phyloP scores from a whole-genome alignment of 2,329 filamentous ascomycete species.

The Dendrostoma leiphaemia region DNA sequence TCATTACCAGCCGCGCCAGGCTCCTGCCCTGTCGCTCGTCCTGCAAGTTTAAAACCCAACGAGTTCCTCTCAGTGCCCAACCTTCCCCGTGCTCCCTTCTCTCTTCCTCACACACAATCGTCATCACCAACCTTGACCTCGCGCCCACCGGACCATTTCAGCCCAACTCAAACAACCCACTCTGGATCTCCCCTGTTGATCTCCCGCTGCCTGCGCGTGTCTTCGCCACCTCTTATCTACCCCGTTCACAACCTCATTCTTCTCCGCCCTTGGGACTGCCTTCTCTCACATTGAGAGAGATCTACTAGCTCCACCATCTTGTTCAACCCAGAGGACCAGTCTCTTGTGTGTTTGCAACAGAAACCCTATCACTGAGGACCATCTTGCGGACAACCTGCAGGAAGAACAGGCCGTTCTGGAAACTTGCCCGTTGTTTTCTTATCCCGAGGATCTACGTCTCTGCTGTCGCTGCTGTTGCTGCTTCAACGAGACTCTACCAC shows the following conservation, averaged over 20 bases:
- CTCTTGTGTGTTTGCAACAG: conserved; percentile 9
- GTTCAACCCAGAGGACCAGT: background rate
- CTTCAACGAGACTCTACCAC: conserved; percentile 5
- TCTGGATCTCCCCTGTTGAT: conserved; percentile 17
- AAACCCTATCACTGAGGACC: background rate
- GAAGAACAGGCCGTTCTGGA: conserved; percentile 19
- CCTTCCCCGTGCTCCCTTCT: conserved; percentile 9
- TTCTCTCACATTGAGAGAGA: conserved; percentile 7
- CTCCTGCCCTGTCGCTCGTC: conserved; percentile 3
- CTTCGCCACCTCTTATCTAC: conserved; percentile 16
- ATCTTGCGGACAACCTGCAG: background rate
- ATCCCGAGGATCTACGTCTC: conserved; percentile 6
- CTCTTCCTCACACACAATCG: conserved; percentile 1
- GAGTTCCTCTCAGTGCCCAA: conserved; percentile 19
- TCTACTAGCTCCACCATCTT: conserved; percentile 17
- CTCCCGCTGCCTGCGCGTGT: conserved; percentile 14
- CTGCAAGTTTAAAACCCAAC: conserved; percentile 21
- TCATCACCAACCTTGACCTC: conserved; percentile 1
- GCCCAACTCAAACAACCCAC: conserved; percentile 16
- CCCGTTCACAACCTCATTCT: conserved; percentile 1
- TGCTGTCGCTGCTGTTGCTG: conserved; percentile 2
- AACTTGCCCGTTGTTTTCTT: conserved; percentile 7
- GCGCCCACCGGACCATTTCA: conserved; percentile 14
- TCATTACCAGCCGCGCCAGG: background rate
- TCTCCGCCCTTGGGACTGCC: background rate